These are phyloP conservation scores for Penicillium fimorum DNA, from an alignment of 495 filamentous ascomycete species.

Conservation along the genomic window DNA sequence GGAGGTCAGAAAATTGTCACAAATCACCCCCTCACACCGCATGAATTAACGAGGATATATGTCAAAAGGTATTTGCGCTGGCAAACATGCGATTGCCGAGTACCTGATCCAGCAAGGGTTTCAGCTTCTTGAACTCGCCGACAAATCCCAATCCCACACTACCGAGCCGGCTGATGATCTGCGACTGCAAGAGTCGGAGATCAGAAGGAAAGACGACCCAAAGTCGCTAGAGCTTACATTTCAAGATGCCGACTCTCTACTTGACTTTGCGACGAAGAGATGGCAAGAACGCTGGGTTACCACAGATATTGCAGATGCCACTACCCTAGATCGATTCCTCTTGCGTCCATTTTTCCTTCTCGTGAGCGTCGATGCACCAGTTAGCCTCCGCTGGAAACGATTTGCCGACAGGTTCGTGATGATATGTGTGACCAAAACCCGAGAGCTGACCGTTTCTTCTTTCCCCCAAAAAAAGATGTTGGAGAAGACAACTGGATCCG, in stretches of 20 bases:
- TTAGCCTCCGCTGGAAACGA: conserved; percentile 77
- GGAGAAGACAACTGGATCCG: conserved; percentile 37
- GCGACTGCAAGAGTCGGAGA: conserved; percentile 32
- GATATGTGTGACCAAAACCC: background rate
- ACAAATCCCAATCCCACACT: conserved; percentile 16
- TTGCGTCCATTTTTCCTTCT: conserved; percentile 90
- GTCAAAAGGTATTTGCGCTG: conserved; percentile 76
- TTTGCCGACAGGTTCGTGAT: conserved; percentile 53
- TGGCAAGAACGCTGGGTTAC: conserved; percentile 85
- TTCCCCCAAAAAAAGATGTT: conserved; percentile 38
- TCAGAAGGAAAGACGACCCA: conserved; percentile 19
- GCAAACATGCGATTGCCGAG: conserved; percentile 80
- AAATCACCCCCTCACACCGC: background rate
- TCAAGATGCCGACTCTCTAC: conserved; percentile 55
- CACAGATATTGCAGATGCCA: conserved; percentile 69
- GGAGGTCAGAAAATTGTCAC: conserved; percentile 59
- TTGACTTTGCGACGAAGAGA: conserved; percentile 80
- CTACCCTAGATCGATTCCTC: conserved; percentile 65
- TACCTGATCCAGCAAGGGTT: conserved; percentile 81
- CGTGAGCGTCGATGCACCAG: conserved; percentile 85
- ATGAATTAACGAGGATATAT: conserved; percentile 14
- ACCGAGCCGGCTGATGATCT: conserved; percentile 31
- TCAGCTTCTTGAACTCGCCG: conserved; percentile 39
- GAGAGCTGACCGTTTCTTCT: background rate
- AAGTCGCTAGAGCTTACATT: conserved; percentile 47